Evolutionary conservation across 1,139 yeast species (phyloP), one percentile per base, ranked within the genome.

Genomic region (Taiozyma sp.): DNA sequence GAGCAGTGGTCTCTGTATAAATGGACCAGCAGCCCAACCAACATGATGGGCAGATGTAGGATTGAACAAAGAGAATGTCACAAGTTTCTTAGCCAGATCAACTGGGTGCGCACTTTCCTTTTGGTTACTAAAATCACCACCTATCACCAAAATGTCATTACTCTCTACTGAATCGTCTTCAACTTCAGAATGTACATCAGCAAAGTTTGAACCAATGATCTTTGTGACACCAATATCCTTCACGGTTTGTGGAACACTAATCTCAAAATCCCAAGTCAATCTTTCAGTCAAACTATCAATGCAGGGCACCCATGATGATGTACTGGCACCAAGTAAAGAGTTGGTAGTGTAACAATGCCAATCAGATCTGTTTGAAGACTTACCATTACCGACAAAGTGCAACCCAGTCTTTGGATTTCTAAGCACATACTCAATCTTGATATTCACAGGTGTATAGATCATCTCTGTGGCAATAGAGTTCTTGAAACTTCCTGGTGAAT

Each of bases 261-360:
- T 74, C 61, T 90, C 96, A 16, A 95, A 68, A 54, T 92, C 91
- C 99, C 99, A 95, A 0, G 97, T 87, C 46, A 88, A 86, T 54
- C 91, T 80, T 60, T 91, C 97, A 81, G 93, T 87, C 39, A 91
- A 67, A 46, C 87, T 89, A 60, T 95, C 98, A 6, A 93, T 77
- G 65, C 99, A 95, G 0, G 99, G 99, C 46, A 93, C 87, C 99
- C 99, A 95, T 23, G 91, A 85, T 2, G 97, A 88, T 0, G 98
- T 88, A 14, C 96, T 82, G 9, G 87, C 77, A 23, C 91, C 91
- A 46, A 83, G 71, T 29, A 90, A 92, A 4, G 89, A 76, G 63
- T 93, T 92, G 1, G 81, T 76, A 0, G 99, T 92, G 66, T 87
- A 91, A 1, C 89, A 96, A 63, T 88, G 96, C 96, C 97, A 91